Percentiles rank a stretch among this genome's conserved stretches.
Evolutionary conservation across 306 rosid species (phyloP).

Genomic region (Chamaecrista fasciculata): DNA sequence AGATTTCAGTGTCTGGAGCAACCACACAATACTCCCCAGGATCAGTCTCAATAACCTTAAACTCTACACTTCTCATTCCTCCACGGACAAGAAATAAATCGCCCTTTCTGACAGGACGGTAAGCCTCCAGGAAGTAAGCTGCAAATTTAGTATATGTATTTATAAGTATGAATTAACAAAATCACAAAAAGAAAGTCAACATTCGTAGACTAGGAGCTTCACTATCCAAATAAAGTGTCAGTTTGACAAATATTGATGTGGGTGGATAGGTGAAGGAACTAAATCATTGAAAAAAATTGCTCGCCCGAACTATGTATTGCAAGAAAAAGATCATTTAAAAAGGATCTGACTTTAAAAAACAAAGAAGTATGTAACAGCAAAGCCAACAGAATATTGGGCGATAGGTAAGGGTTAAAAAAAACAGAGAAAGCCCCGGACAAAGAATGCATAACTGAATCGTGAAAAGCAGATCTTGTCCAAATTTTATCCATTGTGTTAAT

Average conservation of each 20-base stretch:
- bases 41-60: slow-evolving; percentile 68
- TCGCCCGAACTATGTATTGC: not conserved
- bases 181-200: not conserved
- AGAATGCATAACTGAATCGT: no score
- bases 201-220: not conserved
- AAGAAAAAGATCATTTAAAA: not conserved
- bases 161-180: not conserved
- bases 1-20: slow-evolving; percentile 70
- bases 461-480: not conserved
- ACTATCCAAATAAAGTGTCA: not conserved
- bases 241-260: not conserved
- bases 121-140: slow-evolving; percentile 67
- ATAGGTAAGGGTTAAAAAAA: not conserved
- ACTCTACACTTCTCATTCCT: slow-evolving; percentile 67
- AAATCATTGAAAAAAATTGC: not conserved
- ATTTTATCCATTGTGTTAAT: not conserved
- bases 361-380: not conserved
- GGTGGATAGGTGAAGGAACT: not conserved
- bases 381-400: not conserved
- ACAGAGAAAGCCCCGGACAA: not conserved
- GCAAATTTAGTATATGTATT: slow-evolving; percentile 10
- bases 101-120: slow-evolving; percentile 66
- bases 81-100: slow-evolving; percentile 65
- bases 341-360: not conserved
- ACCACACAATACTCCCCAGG: slow-evolving; percentile 66